Base-by-base conservation (phyloP, 2,329 filamentous ascomycete genomes). In the Fusarium chaquense region DNA sequence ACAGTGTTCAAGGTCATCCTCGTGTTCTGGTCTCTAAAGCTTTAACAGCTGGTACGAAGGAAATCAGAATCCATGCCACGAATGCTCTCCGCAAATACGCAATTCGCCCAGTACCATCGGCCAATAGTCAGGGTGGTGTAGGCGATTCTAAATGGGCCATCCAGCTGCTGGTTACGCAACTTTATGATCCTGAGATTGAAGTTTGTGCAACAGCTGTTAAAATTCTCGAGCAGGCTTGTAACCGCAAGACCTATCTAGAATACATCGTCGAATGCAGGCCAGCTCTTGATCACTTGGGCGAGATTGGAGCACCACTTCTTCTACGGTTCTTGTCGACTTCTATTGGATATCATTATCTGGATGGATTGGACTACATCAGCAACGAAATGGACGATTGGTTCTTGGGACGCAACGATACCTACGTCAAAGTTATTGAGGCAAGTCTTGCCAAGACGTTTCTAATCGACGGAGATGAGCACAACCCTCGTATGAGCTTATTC, bases 341-440 rank as follows among this genome's bases (percentile, higher is more conserved):
- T 4, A 95, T 98, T 60, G 96, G 96, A 51, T 99, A 99, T 76
- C 94, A 98, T 79, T 99, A 99, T 79, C 86, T 99, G 8, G 94
- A 98, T 76, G 96, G 94, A 0, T 84, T 99, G 44, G 97, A 99
- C 81, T 99, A 99, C 78, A 99, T 99, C 79, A 98, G 94, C 66
- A 96, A 97, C 77, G 97, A 99, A 79, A 99, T 99, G 96, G 96
- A 99, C 73, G 97, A 99, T 81, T 99, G 96, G 96, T 99, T 98
- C 77, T 85, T 99, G 32, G 96, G 96, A 16, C 90, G 96, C 45
- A 99, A 99, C 76, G 95, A 99, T 78, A 91, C 90, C n/a, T 99
- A 99, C 72, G 96, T 99, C 52, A 88, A 90, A 38, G 87, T 98
- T 41, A 95, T 99, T 41, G 96, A 99, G 79, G 96, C 97, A n/a